A percentile compares a stretch with the other conserved stretches of the same genome.
These are phyloP conservation scores for Nannizziopsis arthrosporioides DNA, from an alignment of 2,329 filamentous ascomycete genomes.

Conservation along the genomic window DNA sequence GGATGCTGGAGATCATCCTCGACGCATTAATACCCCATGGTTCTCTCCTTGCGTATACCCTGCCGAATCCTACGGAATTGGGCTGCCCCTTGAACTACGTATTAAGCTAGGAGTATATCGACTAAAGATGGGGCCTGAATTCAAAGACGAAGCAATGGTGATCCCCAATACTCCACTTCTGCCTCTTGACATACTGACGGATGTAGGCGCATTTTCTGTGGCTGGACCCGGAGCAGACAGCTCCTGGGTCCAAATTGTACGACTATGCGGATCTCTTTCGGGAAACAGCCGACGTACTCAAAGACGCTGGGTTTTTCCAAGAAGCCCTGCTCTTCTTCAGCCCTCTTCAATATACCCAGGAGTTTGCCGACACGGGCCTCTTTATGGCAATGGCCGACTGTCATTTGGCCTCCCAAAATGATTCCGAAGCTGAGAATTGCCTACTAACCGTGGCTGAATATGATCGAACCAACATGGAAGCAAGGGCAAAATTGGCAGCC, in stretches of 20 bases:
- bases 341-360: conserved; percentile 38
- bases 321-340: conserved; percentile 50
- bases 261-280: conserved; percentile 71
- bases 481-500: conserved; percentile 66
- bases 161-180: conserved; percentile 24
- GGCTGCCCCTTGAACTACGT: conserved; percentile 69
- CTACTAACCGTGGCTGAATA: conserved; percentile 63
- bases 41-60: conserved; percentile 49
- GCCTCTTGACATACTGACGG: neutral
- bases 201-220: conserved; percentile 53
- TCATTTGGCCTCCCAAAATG: conserved; percentile 52
- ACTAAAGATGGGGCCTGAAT: conserved; percentile 53
- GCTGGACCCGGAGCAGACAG: conserved; percentile 53
- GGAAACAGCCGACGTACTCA: conserved; percentile 53
- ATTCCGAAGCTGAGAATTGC: conserved; percentile 61
- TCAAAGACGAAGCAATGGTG: conserved; percentile 60
- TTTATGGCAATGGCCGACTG: conserved; percentile 47
- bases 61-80: conserved; percentile 53
- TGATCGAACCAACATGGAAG: conserved; percentile 61
- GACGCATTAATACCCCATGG: conserved; percentile 50
- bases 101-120: conserved; percentile 75
- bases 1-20: conserved; percentile 58
- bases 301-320: conserved; percentile 39
- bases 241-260: conserved; percentile 41
- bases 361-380: conserved; percentile 39